Base-by-base conservation (phyloP, 306 rosid genomes). In the Vigna nakashimae region DNA sequence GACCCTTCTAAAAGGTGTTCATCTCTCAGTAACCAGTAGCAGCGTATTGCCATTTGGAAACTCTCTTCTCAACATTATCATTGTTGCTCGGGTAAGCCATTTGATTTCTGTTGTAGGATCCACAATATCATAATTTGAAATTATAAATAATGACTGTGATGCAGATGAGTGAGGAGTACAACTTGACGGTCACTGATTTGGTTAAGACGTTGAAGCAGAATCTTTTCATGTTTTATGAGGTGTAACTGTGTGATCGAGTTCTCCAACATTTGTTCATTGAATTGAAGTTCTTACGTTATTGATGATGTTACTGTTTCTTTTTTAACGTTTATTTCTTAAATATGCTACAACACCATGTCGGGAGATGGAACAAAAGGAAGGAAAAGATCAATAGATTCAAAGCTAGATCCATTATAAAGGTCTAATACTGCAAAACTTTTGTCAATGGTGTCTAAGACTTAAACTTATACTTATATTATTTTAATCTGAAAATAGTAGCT, bases 81-180 rank as follows among this genome's bases (percentile, higher is more conserved):
- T 76, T 0, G 26, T 52, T 65, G 73, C 74, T 9, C 73, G 51
- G 80, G 65, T 65, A 63, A 5, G 43, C 53, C 38, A 9, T 42
- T 42, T 40, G 11, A 40, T 38, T 42, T 42, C 13, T 42, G 2
- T 9, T 0, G 5, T 56, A 56, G 22, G 3, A 22, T 56, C 8
- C 9, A 42, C 10, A 2, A 9, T 9, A 56, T 10, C 3, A 5
- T 57, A 24, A 11, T 57, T 57, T 4, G 0, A 56, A 12, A 12
- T 9, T 57, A 22, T 15, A 63, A 34, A 32, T 16, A 32, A 20
- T 20, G 20, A 20, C 20, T 20, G 20, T 20, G 26, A 40, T 67
- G 76, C 82, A 78, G 70, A 69, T 20, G 76, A 49, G 32, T 17
- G 53, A 78, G 43, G 9, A 48, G 36, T 78, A 46, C 63, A 69